Percentiles rank a stretch among this genome's conserved stretches.
phyloP scores from a whole-genome alignment of 768 basidiomycete genomes.

The Lactarius quietus region DNA sequence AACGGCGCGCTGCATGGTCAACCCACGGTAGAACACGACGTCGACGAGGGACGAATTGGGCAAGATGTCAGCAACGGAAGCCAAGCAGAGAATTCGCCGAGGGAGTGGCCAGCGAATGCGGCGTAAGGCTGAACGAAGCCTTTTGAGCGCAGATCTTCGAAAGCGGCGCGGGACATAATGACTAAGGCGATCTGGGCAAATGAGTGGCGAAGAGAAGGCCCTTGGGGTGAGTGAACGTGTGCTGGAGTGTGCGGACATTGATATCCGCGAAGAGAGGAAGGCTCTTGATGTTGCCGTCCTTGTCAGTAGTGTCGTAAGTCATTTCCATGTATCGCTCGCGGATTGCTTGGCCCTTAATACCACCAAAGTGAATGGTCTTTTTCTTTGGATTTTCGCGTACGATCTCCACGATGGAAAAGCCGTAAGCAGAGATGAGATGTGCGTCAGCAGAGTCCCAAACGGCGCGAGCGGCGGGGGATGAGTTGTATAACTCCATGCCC shows the following conservation, averaged over 20 bases:
- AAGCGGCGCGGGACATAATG: conserved; percentile 96
- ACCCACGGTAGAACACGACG: conserved; percentile 98
- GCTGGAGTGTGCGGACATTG: conserved; percentile 88
- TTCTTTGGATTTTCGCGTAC: conserved; percentile 98
- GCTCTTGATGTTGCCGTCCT: conserved; percentile 93
- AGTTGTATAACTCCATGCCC: conserved; percentile 98
- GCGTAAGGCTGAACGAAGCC: conserved; percentile 91
- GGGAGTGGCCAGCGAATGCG: conserved; percentile 95
- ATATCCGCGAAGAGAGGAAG: conserved; percentile 96
- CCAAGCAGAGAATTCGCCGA: conserved; percentile 99
- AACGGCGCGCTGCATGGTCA: conserved; percentile 99
- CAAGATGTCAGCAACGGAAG: conserved; percentile 95
- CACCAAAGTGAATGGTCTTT: conserved; percentile 98
- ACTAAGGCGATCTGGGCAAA: conserved; percentile 99
- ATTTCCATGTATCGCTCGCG: conserved; percentile 99
- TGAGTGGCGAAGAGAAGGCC: conserved; percentile 97
- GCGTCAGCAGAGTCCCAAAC: conserved; percentile 97
- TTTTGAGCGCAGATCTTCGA: conserved; percentile 96
- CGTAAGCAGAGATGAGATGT: conserved; percentile 91
- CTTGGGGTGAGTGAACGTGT: conserved; percentile 96
- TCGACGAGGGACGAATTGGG: conserved; percentile 94
- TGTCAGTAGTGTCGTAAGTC: conserved; percentile 96
- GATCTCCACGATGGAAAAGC: conserved; percentile 98
- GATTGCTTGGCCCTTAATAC: conserved; percentile 97
- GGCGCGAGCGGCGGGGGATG: conserved; percentile 87